Conservation (phyloP, 2,329 filamentous ascomycete genomes). For the Scorias spongiosa region DNA sequence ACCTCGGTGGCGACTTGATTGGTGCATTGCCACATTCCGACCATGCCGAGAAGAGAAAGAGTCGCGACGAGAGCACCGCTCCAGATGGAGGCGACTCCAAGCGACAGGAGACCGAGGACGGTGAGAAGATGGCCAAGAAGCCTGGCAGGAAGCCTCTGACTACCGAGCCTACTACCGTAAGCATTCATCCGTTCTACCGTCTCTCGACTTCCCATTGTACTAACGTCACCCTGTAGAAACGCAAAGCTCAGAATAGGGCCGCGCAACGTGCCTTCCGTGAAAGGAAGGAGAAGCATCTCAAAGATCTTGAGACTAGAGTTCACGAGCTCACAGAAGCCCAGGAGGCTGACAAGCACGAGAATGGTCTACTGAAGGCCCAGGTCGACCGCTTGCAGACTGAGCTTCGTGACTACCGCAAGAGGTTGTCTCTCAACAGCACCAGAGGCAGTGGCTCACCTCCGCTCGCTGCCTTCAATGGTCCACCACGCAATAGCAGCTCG, state of each 20-base stretch:
- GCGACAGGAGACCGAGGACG: constrained; percentile 67
- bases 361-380: constrained; percentile 67
- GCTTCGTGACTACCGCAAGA: constrained; percentile 80
- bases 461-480: constrained; percentile 17
- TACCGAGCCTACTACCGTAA: constrained; percentile 85
- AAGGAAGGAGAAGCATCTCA: constrained; percentile 82
- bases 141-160: constrained; percentile 91
- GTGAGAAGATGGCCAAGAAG: constrained; percentile 81
- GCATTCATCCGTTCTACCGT: not conserved
- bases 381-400: constrained; percentile 77
- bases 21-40: constrained; percentile 50
- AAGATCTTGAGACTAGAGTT: constrained; percentile 62
- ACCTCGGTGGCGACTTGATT: constrained; percentile 48
- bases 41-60: constrained; percentile 49
- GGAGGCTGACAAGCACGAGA: constrained; percentile 70
- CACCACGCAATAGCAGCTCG: constrained; percentile 15
- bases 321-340: constrained; percentile 62
- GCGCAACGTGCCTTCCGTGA: constrained; percentile 88
- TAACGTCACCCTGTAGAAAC: constrained; percentile 45
- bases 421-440: constrained; percentile 47
- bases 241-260: constrained; percentile 89
- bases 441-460: constrained; percentile 33
- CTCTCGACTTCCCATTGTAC: not conserved
- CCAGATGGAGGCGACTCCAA: constrained; percentile 56
- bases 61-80: constrained; percentile 46